Percentiles rank a stretch among this genome's conserved stretches.
phyloP scores from a whole-genome alignment of 2,329 filamentous ascomycete genomes.

The Fusarium drepaniforme region DNA sequence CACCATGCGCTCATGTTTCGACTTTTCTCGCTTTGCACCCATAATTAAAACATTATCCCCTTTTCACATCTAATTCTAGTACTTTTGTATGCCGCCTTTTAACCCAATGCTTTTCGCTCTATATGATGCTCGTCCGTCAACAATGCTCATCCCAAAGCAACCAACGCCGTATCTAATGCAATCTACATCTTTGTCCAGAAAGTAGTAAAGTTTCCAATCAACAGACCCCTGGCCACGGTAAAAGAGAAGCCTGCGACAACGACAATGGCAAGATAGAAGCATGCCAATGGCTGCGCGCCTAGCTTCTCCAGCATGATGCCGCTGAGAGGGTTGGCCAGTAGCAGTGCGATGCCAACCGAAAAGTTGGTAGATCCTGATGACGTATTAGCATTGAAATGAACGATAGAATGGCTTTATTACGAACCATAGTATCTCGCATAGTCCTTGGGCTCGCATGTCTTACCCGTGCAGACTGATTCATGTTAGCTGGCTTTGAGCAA shows the following conservation, averaged over 20 bases:
- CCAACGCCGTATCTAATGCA: neutral
- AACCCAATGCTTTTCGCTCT: neutral
- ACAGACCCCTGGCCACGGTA: slow-evolving; percentile 31
- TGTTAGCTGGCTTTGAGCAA: neutral
- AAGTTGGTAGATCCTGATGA: slow-evolving; percentile 58
- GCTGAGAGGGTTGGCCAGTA: slow-evolving; percentile 58
- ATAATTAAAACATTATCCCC: neutral
- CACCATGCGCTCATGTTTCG: neutral
- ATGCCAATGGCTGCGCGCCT: slow-evolving; percentile 55
- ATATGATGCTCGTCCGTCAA: neutral
- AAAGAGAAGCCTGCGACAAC: slow-evolving; percentile 46
- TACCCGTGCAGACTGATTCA: slow-evolving; percentile 54
- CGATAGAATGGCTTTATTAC: neutral
- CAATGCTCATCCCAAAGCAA: neutral
- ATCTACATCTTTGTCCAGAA: slow-evolving; percentile 18
- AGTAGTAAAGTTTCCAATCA: slow-evolving; percentile 15
- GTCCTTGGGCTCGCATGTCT: slow-evolving; percentile 57
- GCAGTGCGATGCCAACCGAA: slow-evolving; percentile 55
- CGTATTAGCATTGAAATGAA: slow-evolving; percentile 24
- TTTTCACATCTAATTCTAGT: neutral
- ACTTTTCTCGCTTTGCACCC: neutral
- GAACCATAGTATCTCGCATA: slow-evolving; percentile 56
- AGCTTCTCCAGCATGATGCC: slow-evolving; percentile 57
- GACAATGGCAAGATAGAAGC: slow-evolving; percentile 57
- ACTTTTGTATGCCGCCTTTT: neutral